Percentiles rank a stretch among this genome's conserved stretches.
phyloP scores from a whole-genome alignment of 2,329 filamentous ascomycete genomes.

The Pezicula radicicola region DNA sequence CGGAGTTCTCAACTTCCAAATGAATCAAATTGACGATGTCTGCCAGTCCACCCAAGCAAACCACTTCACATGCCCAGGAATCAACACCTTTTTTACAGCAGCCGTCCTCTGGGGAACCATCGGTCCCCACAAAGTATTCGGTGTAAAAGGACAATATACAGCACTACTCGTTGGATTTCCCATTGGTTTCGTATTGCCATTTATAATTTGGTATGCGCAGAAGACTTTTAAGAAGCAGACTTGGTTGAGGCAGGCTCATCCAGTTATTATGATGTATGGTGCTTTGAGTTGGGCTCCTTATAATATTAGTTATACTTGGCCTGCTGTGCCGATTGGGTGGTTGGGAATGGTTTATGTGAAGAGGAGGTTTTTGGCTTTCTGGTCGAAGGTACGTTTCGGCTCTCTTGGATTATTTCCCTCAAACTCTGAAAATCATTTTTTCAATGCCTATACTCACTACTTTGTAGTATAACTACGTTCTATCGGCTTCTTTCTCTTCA shows the following conservation, averaged over 20 bases:
- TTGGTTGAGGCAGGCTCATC: constrained; percentile 40
- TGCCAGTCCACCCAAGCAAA: constrained; percentile 38
- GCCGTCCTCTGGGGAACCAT: constrained; percentile 54
- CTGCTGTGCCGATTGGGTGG: constrained; percentile 44
- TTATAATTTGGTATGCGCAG: constrained; percentile 40
- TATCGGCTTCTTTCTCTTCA: constrained; percentile 47
- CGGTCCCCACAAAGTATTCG: constrained; percentile 47
- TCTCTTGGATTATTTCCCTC: not conserved
- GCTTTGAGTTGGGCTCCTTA: constrained; percentile 45
- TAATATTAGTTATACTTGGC: constrained; percentile 47
- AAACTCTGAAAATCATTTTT: too few species aligned
- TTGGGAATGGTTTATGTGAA: constrained; percentile 46
- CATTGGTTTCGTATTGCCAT: constrained; percentile 42
- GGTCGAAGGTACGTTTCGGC: constrained; percentile 40
- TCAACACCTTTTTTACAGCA: constrained; percentile 55
- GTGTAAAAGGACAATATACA: constrained; percentile 44
- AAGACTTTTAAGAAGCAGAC: constrained; percentile 38
- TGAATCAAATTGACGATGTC: constrained; percentile 37
- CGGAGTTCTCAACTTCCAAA: constrained; percentile 33
- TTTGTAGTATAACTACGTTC: constrained; percentile 50
- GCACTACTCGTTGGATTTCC: constrained; percentile 48
- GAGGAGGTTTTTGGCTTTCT: constrained; percentile 41
- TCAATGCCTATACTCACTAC: too few species aligned
- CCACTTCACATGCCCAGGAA: constrained; percentile 45
- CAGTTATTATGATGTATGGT: constrained; percentile 45